Percentiles rank a stretch among this genome's conserved stretches.
Evolutionary conservation across 2,329 filamentous ascomycete species (phyloP).

Genomic region (Simplicillium sp.): DNA sequence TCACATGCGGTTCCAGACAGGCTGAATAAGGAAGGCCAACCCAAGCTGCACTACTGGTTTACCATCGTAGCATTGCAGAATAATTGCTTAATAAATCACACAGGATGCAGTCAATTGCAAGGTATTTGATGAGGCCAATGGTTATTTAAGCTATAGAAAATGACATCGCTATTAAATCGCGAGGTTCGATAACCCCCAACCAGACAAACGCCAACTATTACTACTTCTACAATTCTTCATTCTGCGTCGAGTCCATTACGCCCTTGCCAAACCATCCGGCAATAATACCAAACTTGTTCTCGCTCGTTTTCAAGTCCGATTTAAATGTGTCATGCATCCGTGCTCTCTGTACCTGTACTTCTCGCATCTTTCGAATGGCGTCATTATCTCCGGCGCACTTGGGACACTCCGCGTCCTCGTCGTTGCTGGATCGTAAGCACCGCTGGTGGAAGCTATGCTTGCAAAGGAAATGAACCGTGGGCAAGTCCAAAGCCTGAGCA

Average conservation of each 20-base stretch:
- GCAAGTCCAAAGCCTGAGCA: conserved; percentile 68
- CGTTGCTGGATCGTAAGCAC: conserved; percentile 51
- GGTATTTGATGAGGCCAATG: no score
- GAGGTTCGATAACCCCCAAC: not conserved
- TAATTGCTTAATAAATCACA: no score
- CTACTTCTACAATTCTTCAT: conserved; percentile 14
- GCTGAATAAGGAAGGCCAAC: no score
- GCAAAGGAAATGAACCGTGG: conserved; percentile 91
- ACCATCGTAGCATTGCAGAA: no score
- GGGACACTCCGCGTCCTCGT: conserved; percentile 69
- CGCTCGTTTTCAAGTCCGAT: conserved; percentile 65
- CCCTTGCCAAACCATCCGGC: conserved; percentile 93
- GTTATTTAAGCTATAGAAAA: no score
- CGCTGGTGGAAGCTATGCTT: conserved; percentile 95
- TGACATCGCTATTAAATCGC: no score
- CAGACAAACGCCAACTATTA: not conserved
- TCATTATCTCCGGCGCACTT: conserved; percentile 77
- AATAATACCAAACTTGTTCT: conserved; percentile 81
- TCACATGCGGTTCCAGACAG: no score
- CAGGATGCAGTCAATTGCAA: no score
- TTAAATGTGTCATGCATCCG: conserved; percentile 84
- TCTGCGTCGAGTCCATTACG: conserved; percentile 59
- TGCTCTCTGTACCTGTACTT: conserved; percentile 77
- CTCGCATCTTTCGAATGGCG: conserved; percentile 78
- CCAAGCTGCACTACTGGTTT: no score